Percentiles rank a stretch among this genome's conserved stretches.
Evolutionary conservation across 1,284 basidiomycete genomes (phyloP).

Genomic region (Sparassis latifolia): DNA sequence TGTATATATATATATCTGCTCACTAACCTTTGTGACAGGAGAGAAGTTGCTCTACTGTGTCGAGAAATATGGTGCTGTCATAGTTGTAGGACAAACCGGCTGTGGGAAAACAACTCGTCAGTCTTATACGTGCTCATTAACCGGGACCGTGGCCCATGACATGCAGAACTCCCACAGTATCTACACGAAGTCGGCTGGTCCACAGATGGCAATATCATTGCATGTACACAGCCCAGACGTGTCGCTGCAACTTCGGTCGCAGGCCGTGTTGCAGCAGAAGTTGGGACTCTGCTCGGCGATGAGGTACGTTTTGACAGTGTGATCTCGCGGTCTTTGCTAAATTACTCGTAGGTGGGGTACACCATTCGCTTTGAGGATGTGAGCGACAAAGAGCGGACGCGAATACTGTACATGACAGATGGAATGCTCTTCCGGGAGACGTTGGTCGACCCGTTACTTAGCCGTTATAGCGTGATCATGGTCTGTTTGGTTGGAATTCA

Average conservation of each 20-base stretch:
- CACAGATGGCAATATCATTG: constrained; percentile 68
- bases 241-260: constrained; percentile 96
- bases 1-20: background rate
- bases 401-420: constrained; percentile 97
- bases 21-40: constrained; percentile 33
- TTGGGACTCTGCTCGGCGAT: constrained; percentile 83
- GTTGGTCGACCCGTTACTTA: constrained; percentile 82
- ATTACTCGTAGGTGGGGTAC: constrained; percentile 75
- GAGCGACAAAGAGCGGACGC: constrained; percentile 71
- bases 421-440: constrained; percentile 97
- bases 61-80: constrained; percentile 78
- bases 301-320: constrained; percentile 50
- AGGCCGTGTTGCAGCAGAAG: constrained; percentile 82
- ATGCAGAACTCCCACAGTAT: constrained; percentile 87
- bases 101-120: constrained; percentile 96
- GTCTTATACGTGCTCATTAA: constrained; percentile 21
- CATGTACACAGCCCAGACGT: constrained; percentile 91
- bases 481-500: constrained; percentile 36
- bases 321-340: background rate
- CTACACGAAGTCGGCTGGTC: constrained; percentile 90
- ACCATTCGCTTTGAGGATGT: constrained; percentile 97
- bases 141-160: background rate
- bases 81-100: constrained; percentile 94
- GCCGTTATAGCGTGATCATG: constrained; percentile 93
- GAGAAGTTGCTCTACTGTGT: constrained; percentile 78